These are phyloP conservation scores for Phytophthora europaea DNA, from an alignment of 352 stramenopile genomes.

Conservation along the genomic window DNA sequence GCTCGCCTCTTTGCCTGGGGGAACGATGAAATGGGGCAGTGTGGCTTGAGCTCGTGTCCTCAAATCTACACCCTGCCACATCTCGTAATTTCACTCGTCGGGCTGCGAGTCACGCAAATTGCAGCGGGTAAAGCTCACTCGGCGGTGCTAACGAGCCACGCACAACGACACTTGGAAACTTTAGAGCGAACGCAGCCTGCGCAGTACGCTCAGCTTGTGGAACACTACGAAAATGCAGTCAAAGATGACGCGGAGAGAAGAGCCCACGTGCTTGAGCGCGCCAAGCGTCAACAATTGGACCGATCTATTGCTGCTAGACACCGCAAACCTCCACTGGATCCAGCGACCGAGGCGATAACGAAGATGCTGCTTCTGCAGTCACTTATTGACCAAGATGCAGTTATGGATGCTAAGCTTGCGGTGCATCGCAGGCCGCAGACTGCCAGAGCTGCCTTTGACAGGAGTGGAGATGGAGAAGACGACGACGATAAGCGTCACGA, in stretches of 20 bases:
- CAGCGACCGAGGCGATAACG: conserved; percentile 25
- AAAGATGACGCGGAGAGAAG: conserved; percentile 51
- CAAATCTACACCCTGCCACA: conserved; percentile 84
- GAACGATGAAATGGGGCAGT: conserved; percentile 80
- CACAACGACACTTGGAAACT: conserved; percentile 52
- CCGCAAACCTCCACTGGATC: conserved; percentile 51
- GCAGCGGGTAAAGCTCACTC: conserved; percentile 62
- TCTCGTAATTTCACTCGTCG: conserved; percentile 68
- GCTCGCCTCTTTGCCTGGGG: conserved; percentile 75
- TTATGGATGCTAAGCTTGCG: conserved; percentile 11
- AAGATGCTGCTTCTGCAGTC: conserved; percentile 42
- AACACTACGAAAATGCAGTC: conserved; percentile 51
- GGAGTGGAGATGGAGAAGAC: not conserved
- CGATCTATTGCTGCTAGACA: conserved; percentile 42
- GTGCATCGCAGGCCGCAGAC: conserved; percentile 23
- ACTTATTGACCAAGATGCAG: conserved; percentile 36
- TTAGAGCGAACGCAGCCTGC: conserved; percentile 57
- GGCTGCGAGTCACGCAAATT: conserved; percentile 64
- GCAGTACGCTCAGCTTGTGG: conserved; percentile 52
- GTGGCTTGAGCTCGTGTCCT: conserved; percentile 68
- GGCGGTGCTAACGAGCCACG: conserved; percentile 52
- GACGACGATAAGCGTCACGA: not conserved
- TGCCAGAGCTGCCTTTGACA: conserved; percentile 5
- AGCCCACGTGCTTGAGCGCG: conserved; percentile 39
- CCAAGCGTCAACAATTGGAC: conserved; percentile 35